Conservation (phyloP, 768 basidiomycete species). For the Tubosaeta sp. region DNA sequence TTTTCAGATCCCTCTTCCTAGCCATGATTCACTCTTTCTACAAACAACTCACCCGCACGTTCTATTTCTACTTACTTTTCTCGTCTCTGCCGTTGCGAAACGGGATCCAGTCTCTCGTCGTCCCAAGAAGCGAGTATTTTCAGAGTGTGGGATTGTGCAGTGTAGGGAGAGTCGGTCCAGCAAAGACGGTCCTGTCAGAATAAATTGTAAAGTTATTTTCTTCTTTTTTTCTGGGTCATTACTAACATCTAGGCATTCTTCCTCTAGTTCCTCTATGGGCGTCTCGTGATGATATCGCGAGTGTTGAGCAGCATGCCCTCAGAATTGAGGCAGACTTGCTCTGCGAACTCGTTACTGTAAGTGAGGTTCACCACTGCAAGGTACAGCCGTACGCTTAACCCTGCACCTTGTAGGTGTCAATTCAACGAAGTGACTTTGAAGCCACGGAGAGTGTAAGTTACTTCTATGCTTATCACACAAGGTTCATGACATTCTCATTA, state of each 20-base stretch:
- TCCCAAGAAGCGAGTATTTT: slow-evolving; percentile 70
- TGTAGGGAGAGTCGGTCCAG: slow-evolving; percentile 44
- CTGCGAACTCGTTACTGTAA: slow-evolving; percentile 64
- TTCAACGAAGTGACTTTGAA: slow-evolving; percentile 66
- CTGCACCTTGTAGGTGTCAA: slow-evolving; percentile 43
- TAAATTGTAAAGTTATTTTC: slow-evolving; percentile 11
- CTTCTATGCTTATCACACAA: background rate
- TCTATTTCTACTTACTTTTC: slow-evolving; percentile 60
- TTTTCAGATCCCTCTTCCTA: slow-evolving; percentile 27
- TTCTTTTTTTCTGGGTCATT: background rate
- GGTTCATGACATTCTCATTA: background rate
- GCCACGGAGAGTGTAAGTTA: slow-evolving; percentile 52
- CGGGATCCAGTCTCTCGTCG: slow-evolving; percentile 70
- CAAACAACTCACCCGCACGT: slow-evolving; percentile 67
- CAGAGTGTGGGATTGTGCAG: slow-evolving; percentile 51
- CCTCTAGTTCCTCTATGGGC: slow-evolving; percentile 53
- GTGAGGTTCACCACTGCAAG: slow-evolving; percentile 12
- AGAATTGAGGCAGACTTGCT: slow-evolving; percentile 68
- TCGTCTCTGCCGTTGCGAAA: slow-evolving; percentile 62
- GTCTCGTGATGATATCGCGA: slow-evolving; percentile 45
- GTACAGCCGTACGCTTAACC: background rate
- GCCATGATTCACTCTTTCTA: slow-evolving; percentile 45
- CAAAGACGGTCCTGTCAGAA: slow-evolving; percentile 7
- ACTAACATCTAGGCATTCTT: background rate
- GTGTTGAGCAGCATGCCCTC: slow-evolving; percentile 46